phyloP scores from a whole-genome alignment of 2,329 filamentous ascomycete species.

The Ophidiomyces ophidiicola region DNA sequence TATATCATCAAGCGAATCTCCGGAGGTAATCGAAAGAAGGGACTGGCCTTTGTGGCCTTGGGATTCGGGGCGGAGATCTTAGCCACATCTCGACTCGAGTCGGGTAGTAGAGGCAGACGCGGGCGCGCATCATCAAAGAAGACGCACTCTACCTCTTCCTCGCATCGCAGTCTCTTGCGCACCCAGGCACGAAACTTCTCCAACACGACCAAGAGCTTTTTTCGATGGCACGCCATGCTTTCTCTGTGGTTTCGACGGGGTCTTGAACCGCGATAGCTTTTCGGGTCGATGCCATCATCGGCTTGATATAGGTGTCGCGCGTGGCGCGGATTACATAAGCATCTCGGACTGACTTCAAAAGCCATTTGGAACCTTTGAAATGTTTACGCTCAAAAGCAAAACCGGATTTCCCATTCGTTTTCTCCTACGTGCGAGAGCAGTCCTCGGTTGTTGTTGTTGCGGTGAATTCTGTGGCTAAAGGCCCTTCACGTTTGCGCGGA shows the following conservation, averaged over 20 bases:
- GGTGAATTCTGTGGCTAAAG: too few relatives aligned
- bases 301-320: background rate
- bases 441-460: too few relatives aligned
- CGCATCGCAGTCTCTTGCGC: background rate
- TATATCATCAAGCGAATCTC: slow-evolving; percentile 22
- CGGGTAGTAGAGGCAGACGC: background rate
- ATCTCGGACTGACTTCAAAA: too few relatives aligned
- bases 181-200: background rate
- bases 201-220: background rate
- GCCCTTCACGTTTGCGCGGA: too few relatives aligned
- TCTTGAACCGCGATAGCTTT: too few relatives aligned
- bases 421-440: too few relatives aligned
- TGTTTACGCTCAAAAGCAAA: too few relatives aligned
- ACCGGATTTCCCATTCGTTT: too few relatives aligned
- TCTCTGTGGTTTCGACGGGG: too few relatives aligned
- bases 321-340: background rate
- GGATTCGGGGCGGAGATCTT: background rate
- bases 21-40: slow-evolving; percentile 17
- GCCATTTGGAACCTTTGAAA: background rate
- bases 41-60: background rate
- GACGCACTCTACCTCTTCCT: too few relatives aligned
- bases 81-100: background rate
- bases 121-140: too few relatives aligned
- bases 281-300: slow-evolving; percentile 1
- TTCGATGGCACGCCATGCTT: too few relatives aligned